Evolutionary conservation across 305 asterid genomes (phyloP).

Genomic region (Rubia tinctorum): DNA sequence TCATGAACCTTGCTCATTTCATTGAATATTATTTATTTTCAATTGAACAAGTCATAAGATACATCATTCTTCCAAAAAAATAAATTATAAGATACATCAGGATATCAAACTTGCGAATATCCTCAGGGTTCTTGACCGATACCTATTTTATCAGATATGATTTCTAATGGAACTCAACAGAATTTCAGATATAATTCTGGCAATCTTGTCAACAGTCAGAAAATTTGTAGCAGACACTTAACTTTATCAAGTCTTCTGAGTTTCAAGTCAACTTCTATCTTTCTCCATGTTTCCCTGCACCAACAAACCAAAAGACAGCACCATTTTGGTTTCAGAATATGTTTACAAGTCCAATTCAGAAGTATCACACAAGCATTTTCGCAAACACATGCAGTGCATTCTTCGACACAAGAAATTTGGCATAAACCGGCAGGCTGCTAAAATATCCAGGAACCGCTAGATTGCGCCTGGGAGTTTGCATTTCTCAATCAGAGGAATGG

Average conservation of each 20-base stretch:
- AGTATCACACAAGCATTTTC: background rate
- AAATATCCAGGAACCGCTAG: no score
- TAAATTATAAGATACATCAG: background rate
- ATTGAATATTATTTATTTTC: background rate
- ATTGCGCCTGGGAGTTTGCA: no score
- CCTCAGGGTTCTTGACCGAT: background rate
- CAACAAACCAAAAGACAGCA: background rate
- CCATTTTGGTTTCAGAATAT: background rate
- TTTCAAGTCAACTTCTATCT: background rate
- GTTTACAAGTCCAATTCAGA: background rate
- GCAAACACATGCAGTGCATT: background rate
- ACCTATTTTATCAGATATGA: background rate
- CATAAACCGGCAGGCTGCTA: no score
- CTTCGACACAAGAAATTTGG: background rate
- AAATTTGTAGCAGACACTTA: background rate
- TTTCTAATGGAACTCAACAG: background rate
- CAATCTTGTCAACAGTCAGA: background rate
- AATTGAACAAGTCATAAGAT: background rate
- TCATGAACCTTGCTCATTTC: background rate
- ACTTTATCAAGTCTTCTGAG: background rate
- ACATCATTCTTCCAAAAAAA: no score
- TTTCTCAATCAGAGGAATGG: no score
- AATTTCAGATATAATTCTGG: background rate
- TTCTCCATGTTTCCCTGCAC: background rate
- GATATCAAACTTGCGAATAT: background rate